Evolutionary conservation across 225 moss, liverwort and hornwort genomes (phyloP).

Genomic region (Asterella californica): DNA sequence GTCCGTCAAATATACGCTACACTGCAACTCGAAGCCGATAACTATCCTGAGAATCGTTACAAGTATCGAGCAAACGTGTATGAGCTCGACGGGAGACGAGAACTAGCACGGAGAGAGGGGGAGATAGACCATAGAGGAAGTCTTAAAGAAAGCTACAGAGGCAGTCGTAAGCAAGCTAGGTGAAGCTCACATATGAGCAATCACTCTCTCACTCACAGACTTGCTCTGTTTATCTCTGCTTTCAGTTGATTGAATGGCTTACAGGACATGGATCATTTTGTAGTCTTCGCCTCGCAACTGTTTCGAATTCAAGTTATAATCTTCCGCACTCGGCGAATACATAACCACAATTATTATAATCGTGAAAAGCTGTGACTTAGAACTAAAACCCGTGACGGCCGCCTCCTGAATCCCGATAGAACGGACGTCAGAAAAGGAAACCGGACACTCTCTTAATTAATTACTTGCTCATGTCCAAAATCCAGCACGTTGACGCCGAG

Average conservation of each 20-base stretch:
- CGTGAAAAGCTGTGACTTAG: background rate
- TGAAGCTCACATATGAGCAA: slow-evolving; percentile 14
- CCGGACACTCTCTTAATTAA: background rate
- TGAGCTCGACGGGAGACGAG: background rate
- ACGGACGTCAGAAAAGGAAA: background rate
- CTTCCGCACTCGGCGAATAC: background rate
- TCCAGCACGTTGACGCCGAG: slow-evolving; percentile 10
- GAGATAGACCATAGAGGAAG: background rate
- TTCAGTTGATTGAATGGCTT: background rate
- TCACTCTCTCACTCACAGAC: slow-evolving; percentile 19
- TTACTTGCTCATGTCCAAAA: background rate
- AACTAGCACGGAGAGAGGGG: background rate
- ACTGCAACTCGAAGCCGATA: background rate
- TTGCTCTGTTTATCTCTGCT: background rate
- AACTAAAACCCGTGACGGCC: slow-evolving; percentile 6
- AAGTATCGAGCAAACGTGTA: background rate
- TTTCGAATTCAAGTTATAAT: background rate
- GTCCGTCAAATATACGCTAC: background rate
- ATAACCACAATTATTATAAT: background rate
- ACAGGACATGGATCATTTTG: background rate
- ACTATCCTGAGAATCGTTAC: background rate
- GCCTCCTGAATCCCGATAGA: background rate
- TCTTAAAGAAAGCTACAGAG: background rate
- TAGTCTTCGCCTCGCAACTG: background rate
- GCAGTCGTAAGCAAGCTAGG: slow-evolving; percentile 1